These are phyloP conservation scores for Beauveria scarabaeidicola DNA, from an alignment of 2,329 filamentous ascomycete species.

Conservation along the genomic window DNA sequence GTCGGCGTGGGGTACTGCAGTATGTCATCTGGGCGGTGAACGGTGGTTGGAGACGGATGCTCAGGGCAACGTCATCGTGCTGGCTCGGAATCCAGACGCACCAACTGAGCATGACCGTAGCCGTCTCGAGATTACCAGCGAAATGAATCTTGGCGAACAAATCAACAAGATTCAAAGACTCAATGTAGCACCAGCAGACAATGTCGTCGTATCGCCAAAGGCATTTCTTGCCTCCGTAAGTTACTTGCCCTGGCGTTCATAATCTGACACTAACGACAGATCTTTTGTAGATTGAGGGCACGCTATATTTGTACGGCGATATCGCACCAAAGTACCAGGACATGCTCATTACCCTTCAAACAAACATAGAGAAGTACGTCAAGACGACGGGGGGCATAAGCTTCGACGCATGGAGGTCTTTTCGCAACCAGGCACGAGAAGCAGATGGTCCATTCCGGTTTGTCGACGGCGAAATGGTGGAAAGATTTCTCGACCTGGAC, in stretches of 20 bases:
- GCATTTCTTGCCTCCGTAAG: constrained; percentile 86
- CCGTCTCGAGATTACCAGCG: constrained; percentile 64
- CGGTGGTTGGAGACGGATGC: constrained; percentile 79
- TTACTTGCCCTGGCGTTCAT: constrained; percentile 8
- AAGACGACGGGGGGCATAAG: constrained; percentile 62
- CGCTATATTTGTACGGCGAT: constrained; percentile 80
- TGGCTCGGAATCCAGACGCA: constrained; percentile 64
- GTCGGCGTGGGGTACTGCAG: constrained; percentile 71
- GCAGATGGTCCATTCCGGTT: constrained; percentile 78
- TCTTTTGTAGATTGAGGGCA: constrained; percentile 65
- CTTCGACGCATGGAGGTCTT: constrained; percentile 75
- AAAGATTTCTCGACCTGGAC: constrained; percentile 68
- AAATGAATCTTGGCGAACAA: constrained; percentile 84
- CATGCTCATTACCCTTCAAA: constrained; percentile 74
- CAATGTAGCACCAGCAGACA: constrained; percentile 54
- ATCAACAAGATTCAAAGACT: constrained; percentile 81
- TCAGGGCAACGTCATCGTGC: constrained; percentile 76
- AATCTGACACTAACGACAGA: constrained; percentile 15
- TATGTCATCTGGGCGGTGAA: constrained; percentile 62
- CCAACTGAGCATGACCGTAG: constrained; percentile 66
- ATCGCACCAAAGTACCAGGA: constrained; percentile 67
- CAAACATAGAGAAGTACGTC: constrained; percentile 57
- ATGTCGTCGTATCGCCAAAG: constrained; percentile 63
- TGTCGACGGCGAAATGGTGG: constrained; percentile 85
- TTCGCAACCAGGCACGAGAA: constrained; percentile 62